Evolutionary conservation across 2,329 filamentous ascomycete genomes (phyloP), one percentile per base, ranked within the genome.

Genomic region (Fusarium annulatum): DNA sequence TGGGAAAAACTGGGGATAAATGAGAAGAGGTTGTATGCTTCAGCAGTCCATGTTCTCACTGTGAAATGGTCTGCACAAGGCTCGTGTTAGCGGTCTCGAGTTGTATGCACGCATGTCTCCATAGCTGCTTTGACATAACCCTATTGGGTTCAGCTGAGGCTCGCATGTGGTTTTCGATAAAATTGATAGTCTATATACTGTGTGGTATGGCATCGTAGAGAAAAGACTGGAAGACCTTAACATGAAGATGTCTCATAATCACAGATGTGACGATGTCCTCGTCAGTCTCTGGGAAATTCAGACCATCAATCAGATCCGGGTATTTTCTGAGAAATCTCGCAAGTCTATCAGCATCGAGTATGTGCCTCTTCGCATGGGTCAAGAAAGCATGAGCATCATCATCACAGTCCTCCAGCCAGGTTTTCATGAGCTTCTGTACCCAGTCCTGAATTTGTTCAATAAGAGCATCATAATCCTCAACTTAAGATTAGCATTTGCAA

Each of bases 31-130:
- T 80, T 82, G 61, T 81, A 80, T 7, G 81, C 80, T 52, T 84
- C 82, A 15, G 81, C 81, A 15, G 79, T 80, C 82, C 82, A 84
- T 9, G 79, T 81, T 33, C 82, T 74, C 9, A 83, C 74, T 1
- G 81, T 76, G 41, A 83, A 83, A 9, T 81, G 76, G 66, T 84
- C 82, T 83, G 15, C 55, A 16, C 26, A 36, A 30, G 14, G 18
- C 4, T 8, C 33, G 8, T 33, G 43, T 69, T 23, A 62, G 26
- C 19, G 5, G 12, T 16, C 21, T n/a, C 16, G 7, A 8, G 16
- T 9, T 26, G 36, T 36, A 19, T 23, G 18, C 14, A 7, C 36
- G 12, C 12, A 30, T 15, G 14, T 16, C 19, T n/a, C 41, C 9
- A 30, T 42, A 5, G 9, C 21, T 16, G 16, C 9, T 15, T 43